Percentiles rank a stretch among this genome's conserved stretches.
Conservation (phyloP, 495 filamentous ascomycete genomes). For the Pyrenula massariospora region DNA sequence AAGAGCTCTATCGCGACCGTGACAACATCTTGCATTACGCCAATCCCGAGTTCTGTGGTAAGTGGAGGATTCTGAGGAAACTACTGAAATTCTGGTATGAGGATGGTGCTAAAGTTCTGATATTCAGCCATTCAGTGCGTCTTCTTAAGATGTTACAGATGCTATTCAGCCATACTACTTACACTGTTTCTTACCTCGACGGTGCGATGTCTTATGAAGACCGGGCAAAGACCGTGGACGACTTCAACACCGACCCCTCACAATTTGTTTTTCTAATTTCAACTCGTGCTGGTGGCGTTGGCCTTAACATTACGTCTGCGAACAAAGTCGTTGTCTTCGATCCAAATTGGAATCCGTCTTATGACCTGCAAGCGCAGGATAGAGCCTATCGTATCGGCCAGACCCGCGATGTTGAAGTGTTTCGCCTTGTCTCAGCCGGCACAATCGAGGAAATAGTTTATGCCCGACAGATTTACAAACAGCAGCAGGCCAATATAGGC, state of each 20-base stretch:
- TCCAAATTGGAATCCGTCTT: conserved; percentile 93
- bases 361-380: conserved; percentile 93
- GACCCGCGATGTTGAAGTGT: conserved; percentile 87
- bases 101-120: conserved; percentile 84
- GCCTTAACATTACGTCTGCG: conserved; percentile 90
- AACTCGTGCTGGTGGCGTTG: conserved; percentile 81
- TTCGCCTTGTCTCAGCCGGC: conserved; percentile 81
- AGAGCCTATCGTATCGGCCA: conserved; percentile 95
- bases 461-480: conserved; percentile 95
- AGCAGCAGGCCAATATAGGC: conserved; percentile 95
- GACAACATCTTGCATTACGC: conserved; percentile 75
- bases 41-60: conserved; percentile 89
- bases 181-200: conserved; percentile 85
- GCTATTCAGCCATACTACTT: conserved; percentile 80
- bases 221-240: conserved; percentile 63
- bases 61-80: conserved; percentile 88
- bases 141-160: conserved; percentile 76
- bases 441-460: conserved; percentile 98
- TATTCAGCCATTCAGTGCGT: conserved; percentile 84
- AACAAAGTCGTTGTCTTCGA: conserved; percentile 98
- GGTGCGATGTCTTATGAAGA: conserved; percentile 82
- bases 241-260: conserved; percentile 80
- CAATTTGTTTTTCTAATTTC: conserved; percentile 96
- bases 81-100: conserved; percentile 81
- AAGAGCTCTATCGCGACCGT: conserved; percentile 57